Conservation (phyloP, 2,329 filamentous ascomycete species). For the Pseudocercospora crystallina region DNA sequence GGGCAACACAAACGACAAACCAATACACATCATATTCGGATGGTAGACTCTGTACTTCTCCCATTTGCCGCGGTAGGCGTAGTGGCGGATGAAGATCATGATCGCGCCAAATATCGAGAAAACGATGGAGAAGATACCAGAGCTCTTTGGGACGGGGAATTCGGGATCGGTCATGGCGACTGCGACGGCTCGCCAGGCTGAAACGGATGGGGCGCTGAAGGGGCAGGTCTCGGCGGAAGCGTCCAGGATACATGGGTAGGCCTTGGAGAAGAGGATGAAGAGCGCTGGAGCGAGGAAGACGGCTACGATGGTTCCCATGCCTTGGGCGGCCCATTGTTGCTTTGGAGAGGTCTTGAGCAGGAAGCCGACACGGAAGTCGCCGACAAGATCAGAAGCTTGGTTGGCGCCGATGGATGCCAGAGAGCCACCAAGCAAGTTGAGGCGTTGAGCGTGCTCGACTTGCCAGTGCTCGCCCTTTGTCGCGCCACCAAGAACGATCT, state of each 20-base stretch:
- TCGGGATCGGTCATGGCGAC: constrained; percentile 59
- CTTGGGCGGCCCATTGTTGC: constrained; percentile 67
- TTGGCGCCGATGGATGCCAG: constrained; percentile 42
- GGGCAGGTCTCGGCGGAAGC: constrained; percentile 51
- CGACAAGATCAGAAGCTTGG: constrained; percentile 52
- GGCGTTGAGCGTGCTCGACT: constrained; percentile 55
- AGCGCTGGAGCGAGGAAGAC: constrained; percentile 66
- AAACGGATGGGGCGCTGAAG: constrained; percentile 63
- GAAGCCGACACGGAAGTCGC: constrained; percentile 68
- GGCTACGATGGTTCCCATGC: constrained; percentile 61
- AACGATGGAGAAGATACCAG: constrained; percentile 59
- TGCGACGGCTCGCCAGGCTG: constrained; percentile 66
- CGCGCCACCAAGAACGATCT: constrained; percentile 66
- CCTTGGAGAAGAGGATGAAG: constrained; percentile 66
- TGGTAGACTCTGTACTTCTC: constrained; percentile 58
- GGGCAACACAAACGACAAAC: constrained; percentile 59
- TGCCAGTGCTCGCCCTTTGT: constrained; percentile 56
- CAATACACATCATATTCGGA: constrained; percentile 61
- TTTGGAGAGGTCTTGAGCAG: constrained; percentile 64
- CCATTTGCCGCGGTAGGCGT: constrained; percentile 53
- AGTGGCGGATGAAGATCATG: constrained; percentile 57
- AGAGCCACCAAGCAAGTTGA: constrained; percentile 66
- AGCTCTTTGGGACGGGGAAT: constrained; percentile 56
- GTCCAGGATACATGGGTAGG: constrained; percentile 67
- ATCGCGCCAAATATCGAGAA: constrained; percentile 54